A percentile compares a stretch with the other conserved stretches of the same genome.
phyloP scores from a whole-genome alignment of 1,284 basidiomycete genomes.

The Sphaerobolus stellatus region DNA sequence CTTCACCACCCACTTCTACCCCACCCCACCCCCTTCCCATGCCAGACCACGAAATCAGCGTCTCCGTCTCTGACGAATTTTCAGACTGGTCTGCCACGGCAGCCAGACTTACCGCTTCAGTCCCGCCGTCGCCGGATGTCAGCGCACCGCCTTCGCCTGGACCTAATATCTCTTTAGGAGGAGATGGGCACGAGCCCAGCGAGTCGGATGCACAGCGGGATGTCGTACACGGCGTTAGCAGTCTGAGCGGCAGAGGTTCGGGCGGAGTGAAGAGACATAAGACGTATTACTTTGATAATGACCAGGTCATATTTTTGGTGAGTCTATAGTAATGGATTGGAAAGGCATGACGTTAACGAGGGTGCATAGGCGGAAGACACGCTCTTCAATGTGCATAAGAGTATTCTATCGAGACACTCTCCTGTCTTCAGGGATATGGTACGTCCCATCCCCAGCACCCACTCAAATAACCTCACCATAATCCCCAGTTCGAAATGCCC shows the following conservation, averaged over 20 bases:
- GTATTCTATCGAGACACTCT: constrained; percentile 35
- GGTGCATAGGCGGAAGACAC: constrained; percentile 29
- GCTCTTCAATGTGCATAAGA: constrained; percentile 30
- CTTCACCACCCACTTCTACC: too few species aligned
- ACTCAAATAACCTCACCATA: not conserved
- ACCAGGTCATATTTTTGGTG: constrained; percentile 14
- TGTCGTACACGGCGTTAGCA: too few species aligned
- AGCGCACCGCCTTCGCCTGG: constrained; percentile 7
- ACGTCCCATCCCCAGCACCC: constrained; percentile 7
- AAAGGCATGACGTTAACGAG: not conserved
- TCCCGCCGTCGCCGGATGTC: constrained; percentile 1
- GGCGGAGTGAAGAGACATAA: constrained; percentile 6
- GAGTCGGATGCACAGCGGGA: too few species aligned
- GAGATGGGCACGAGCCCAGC: too few species aligned
- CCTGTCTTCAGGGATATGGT: constrained; percentile 27
- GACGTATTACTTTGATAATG: constrained; percentile 12
- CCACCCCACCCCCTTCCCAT: too few species aligned
- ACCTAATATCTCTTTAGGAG: too few species aligned
- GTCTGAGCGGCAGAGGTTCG: too few species aligned
- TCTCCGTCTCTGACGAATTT: too few species aligned
- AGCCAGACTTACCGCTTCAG: not conserved
- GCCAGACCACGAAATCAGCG: too few species aligned
- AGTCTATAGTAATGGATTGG: not conserved
- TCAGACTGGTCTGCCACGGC: too few species aligned
- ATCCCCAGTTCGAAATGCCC: constrained; percentile 13